Base-by-base conservation (phyloP, 176 grass and related monocot genomes). In the Bonia amplexicaulis region DNA sequence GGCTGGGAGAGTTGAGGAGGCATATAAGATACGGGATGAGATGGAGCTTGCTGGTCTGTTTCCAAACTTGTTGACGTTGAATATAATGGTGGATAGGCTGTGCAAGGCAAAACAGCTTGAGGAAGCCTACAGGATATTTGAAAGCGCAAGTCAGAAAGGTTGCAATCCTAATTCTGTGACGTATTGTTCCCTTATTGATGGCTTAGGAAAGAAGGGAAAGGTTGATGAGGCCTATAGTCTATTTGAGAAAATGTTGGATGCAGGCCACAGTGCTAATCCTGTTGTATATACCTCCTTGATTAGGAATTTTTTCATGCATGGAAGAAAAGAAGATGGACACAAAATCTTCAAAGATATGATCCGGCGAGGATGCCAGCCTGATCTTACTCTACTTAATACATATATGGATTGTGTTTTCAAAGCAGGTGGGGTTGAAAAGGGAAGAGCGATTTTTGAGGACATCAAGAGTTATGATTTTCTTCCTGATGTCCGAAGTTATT, bases 371-470 rank as follows among this genome's bases (percentile, higher is more conserved):
- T 94, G 96, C 74, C 65, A 31, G 22, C 93, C 96, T 78, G 96
- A 98, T 90, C 78, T 94, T 73, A 98, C 88, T 66, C 88, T 98
- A 73, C 79, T 98, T 20, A 95, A 98, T 83, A 96, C 93, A 58
- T 98, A 96, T 60, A 98, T 96, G 96, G 93, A 98, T 84, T 98
- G 96, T 46, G 39, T 92, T 75, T 94, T 98, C 76, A 98, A 98
- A 88, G 91, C 81, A 17, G 89, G 91, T 76, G 91, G 95, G 82
- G 69, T 80, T 84, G 90, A 98, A 85, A 95, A 79, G 85, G 96
- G 90, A 47, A 92, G 78, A 83, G 20, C 42, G 2, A 86, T 98
- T 78, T 98, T 98, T 90, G 88, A 98, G 48, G 91, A 91, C 49
- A 95, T 94, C 73, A 93, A 69, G 19, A 78, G 77, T 87, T 79